Evolutionary conservation across 2,329 filamentous ascomycete species (phyloP).

Genomic region (Penicillium sp.): DNA sequence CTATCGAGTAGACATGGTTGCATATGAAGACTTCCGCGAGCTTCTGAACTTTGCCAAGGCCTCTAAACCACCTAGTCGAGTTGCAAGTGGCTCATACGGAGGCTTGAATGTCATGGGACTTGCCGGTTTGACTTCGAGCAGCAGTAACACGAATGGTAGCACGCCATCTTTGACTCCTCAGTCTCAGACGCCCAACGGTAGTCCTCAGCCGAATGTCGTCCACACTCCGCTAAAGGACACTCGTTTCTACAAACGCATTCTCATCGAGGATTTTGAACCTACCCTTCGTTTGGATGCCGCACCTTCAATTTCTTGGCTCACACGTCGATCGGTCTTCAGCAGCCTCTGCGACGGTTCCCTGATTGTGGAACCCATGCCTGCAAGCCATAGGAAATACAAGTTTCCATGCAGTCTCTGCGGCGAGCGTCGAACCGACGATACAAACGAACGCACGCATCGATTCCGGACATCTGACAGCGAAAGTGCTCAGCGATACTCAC

Average conservation of each 20-base stretch:
- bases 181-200: slow-evolving; percentile 47
- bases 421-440: slow-evolving; percentile 67
- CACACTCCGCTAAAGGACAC: slow-evolving; percentile 71
- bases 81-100: slow-evolving; percentile 67
- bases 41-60: slow-evolving; percentile 67
- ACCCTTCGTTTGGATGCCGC: slow-evolving; percentile 85
- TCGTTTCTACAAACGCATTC: slow-evolving; percentile 85
- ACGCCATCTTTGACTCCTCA: slow-evolving; percentile 43
- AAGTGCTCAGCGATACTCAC: slow-evolving; percentile 79
- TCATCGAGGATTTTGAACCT: slow-evolving; percentile 90
- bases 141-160: slow-evolving; percentile 53
- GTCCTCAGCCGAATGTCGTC: slow-evolving; percentile 40
- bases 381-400: slow-evolving; percentile 50
- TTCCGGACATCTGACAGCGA: slow-evolving; percentile 87
- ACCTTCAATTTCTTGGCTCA: slow-evolving; percentile 89
- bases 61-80: slow-evolving; percentile 60
- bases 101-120: slow-evolving; percentile 59
- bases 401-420: slow-evolving; percentile 82
- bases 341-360: slow-evolving; percentile 81
- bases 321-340: slow-evolving; percentile 75
- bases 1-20: slow-evolving; percentile 72
- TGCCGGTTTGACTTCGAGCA: slow-evolving; percentile 36
- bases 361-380: slow-evolving; percentile 81
- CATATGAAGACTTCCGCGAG: slow-evolving; percentile 80
- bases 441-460: slow-evolving; percentile 74